These are phyloP conservation scores for Lipomyces anomalus DNA, from an alignment of 805 yeast genomes.

Conservation along the genomic window DNA sequence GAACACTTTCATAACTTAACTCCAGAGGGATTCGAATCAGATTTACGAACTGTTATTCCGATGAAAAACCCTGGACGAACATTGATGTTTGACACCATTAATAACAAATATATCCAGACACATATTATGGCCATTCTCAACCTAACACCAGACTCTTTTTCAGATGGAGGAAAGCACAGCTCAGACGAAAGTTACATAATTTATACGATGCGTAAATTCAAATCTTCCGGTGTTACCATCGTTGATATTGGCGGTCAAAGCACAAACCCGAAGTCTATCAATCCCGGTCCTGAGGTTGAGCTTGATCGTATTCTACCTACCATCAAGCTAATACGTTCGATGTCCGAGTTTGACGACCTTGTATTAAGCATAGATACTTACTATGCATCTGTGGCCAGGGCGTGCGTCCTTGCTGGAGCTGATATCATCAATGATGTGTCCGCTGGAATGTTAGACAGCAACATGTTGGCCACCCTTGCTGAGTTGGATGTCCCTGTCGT, in stretches of 20 bases:
- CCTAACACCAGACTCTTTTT: slow-evolving; percentile 90
- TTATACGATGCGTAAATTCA: slow-evolving; percentile 44
- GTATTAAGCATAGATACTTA: slow-evolving; percentile 85
- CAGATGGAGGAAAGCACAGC: slow-evolving; percentile 67
- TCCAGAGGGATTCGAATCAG: slow-evolving; percentile 27
- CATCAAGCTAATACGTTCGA: slow-evolving; percentile 51
- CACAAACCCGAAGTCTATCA: slow-evolving; percentile 77
- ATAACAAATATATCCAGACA: slow-evolving; percentile 44
- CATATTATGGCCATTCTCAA: slow-evolving; percentile 82
- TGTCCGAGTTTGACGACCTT: slow-evolving; percentile 35
- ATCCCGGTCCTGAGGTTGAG: slow-evolving; percentile 62
- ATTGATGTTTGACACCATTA: slow-evolving; percentile 43
- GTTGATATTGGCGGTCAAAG: slow-evolving; percentile 94
- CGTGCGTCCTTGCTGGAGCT: slow-evolving; percentile 69
- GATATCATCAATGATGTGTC: slow-evolving; percentile 89
- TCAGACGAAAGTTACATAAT: slow-evolving; percentile 39
- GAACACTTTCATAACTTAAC: slow-evolving; percentile 57
- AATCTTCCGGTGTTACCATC: slow-evolving; percentile 59
- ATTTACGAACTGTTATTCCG: slow-evolving; percentile 24
- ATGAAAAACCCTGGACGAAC: slow-evolving; percentile 25
- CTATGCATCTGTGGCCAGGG: slow-evolving; percentile 65
- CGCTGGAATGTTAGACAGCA: slow-evolving; percentile 64
- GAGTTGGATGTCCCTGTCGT: slow-evolving; percentile 63
- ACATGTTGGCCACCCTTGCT: slow-evolving; percentile 66
- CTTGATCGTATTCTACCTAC: slow-evolving; percentile 64